A percentile compares a stretch with the other conserved stretches of the same genome.
These are phyloP conservation scores for Schizothecium vesticola DNA, from an alignment of 495 filamentous ascomycete species.

Conservation along the genomic window DNA sequence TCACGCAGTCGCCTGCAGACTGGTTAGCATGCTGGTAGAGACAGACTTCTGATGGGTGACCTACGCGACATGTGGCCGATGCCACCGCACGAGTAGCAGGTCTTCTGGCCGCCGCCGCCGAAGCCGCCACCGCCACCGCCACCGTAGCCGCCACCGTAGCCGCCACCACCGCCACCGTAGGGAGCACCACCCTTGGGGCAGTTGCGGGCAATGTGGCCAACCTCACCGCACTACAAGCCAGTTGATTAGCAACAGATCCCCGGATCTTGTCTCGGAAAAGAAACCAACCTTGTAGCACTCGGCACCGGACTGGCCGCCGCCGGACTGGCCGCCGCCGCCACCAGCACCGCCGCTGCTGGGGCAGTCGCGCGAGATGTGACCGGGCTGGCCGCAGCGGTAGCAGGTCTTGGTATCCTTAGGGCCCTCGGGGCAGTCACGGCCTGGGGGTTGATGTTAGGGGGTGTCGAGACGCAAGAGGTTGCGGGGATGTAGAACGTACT, in stretches of 20 bases:
- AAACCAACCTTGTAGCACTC: slow-evolving; percentile 86
- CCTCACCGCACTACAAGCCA: slow-evolving; percentile 68
- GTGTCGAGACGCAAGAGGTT: slow-evolving; percentile 1
- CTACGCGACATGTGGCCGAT: slow-evolving; percentile 90
- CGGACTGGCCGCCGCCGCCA: slow-evolving; percentile 44
- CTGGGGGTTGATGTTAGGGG: slow-evolving; percentile 32
- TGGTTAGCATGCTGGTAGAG: not conserved
- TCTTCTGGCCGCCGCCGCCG: slow-evolving; percentile 58
- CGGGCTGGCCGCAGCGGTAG: slow-evolving; percentile 84
- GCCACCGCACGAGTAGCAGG: slow-evolving; percentile 49
- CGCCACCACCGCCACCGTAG: slow-evolving; percentile 42
- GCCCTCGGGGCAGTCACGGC: slow-evolving; percentile 86
- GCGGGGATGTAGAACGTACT: slow-evolving; percentile 48
- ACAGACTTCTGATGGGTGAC: slow-evolving; percentile 13
- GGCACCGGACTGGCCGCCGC: slow-evolving; percentile 32
- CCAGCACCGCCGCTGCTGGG: slow-evolving; percentile 45
- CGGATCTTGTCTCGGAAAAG: not conserved
- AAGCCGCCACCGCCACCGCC: slow-evolving; percentile 47
- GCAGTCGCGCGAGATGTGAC: slow-evolving; percentile 95
- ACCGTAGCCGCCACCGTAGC: slow-evolving; percentile 41
- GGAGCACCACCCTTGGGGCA: slow-evolving; percentile 62
- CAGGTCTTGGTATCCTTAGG: slow-evolving; percentile 87
- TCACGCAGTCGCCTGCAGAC: slow-evolving; percentile 74
- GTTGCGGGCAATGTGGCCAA: slow-evolving; percentile 96
- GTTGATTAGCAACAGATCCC: not conserved